Percentiles rank a stretch among this genome's conserved stretches.
Conservation (phyloP, 2,329 filamentous ascomycete species). For the Macrophomina tecta region DNA sequence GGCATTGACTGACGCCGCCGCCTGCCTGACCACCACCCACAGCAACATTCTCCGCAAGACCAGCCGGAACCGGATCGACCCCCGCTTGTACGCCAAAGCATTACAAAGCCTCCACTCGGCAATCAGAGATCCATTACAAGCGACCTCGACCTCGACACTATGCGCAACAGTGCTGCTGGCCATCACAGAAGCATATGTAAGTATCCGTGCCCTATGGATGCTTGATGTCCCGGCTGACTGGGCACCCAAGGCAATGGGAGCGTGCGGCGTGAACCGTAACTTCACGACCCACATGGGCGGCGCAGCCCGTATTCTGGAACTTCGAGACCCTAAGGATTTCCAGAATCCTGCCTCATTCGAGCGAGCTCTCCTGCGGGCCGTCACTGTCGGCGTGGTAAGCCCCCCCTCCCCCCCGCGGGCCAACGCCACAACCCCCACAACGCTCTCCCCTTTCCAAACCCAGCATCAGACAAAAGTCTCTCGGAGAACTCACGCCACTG, state of each 20-base stretch:
- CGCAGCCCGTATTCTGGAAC: slow-evolving; percentile 23
- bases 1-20: slow-evolving; percentile 15
- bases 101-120: slow-evolving; percentile 16
- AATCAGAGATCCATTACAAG: slow-evolving; percentile 1
- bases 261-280: slow-evolving; percentile 22
- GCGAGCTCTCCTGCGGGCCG: slow-evolving; percentile 18
- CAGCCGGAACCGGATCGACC: slow-evolving; percentile 8
- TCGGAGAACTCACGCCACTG: not conserved
- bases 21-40: slow-evolving; percentile 14
- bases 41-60: slow-evolving; percentile 10
- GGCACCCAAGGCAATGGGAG: slow-evolving; percentile 1
- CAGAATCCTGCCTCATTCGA: slow-evolving; percentile 24
- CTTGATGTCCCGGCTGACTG: not conserved
- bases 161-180: slow-evolving; percentile 24
- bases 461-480: not conserved
- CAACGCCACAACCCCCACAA: not conserved
- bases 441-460: not conserved
- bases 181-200: slow-evolving; percentile 26
- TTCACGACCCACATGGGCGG: slow-evolving; percentile 27
- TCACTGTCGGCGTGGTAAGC: slow-evolving; percentile 26
- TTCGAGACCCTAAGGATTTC: slow-evolving; percentile 6
- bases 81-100: slow-evolving; percentile 24
- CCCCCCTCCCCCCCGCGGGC: too few species aligned
- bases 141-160: slow-evolving; percentile 12
- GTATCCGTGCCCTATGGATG: not conserved